Evolutionary conservation across 495 filamentous ascomycete genomes (phyloP), one percentile per base, ranked within the genome.

Genomic region (Penicillium soppii): DNA sequence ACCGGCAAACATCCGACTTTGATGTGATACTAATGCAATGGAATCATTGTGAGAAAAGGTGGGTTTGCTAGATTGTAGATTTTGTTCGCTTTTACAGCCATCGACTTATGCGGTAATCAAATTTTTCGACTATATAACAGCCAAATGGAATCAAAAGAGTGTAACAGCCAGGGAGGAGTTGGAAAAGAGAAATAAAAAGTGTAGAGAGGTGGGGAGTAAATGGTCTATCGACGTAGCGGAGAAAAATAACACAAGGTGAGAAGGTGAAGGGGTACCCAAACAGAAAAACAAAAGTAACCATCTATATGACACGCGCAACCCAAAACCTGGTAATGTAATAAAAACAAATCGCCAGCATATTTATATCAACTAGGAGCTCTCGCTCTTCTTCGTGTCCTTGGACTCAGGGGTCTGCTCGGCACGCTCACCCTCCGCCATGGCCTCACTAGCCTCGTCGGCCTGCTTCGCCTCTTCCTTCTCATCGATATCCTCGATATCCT

Each of bases 401-500:
- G 51, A 29, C 42, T 53, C 49, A 9, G 43, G 16, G 42, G 61
- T 52, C 53, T 72, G 50, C 29, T 67, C 74, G 17, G 52, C 69
- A 46, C 68, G 65, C 10, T 57, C 60, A n/a, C 67, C 69, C 41
- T 80, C 77, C 19, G 57, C 42, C 54, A 70, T 39, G 5, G 76
- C 76, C 47, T 78, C 74, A 6, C 40, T 61, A 1, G 74, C 74
- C 51, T 78, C 77, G 2, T 63, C 52, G 10, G 65, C 53, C 55
- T 78, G 73, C 41, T 66, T 70, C 35, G 56, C 49, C 27, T 76
- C 74, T 25, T 77, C 72, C 68, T 82, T 92, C 67, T 97, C 84
- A 53, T 98, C 92, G 29, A 91, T 92, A 59, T 98, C 76, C 77
- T 90, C 67, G 71, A 79, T 69, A 77, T 96, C 75, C 82, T 91